Percentiles rank a stretch among this genome's conserved stretches.
These are phyloP conservation scores for Dysphania ambrosioides DNA, from an alignment of 148 eudicot species.

Conservation along the genomic window DNA sequence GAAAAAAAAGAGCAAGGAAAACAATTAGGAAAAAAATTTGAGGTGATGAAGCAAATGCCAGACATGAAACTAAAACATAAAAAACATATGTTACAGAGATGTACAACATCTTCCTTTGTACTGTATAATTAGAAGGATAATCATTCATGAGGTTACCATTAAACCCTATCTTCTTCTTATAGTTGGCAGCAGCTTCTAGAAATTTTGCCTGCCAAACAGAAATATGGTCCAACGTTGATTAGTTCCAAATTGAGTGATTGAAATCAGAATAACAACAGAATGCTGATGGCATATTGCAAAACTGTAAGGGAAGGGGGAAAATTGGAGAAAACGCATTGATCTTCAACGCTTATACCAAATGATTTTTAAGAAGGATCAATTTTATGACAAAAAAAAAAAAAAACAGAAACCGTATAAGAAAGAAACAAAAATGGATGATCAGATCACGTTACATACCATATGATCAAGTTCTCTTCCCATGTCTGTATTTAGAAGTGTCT, in stretches of 20 bases:
- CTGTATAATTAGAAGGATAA: neutral
- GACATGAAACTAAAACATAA: neutral
- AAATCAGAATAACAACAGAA: neutral
- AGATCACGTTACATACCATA: conserved; percentile 47
- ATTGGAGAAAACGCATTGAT: neutral
- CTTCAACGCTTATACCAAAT: neutral
- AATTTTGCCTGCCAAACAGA: conserved; percentile 68
- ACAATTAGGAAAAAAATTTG: neutral
- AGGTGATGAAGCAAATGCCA: neutral
- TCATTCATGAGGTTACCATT: conserved; percentile 49
- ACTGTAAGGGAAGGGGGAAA: neutral
- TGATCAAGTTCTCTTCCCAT: conserved; percentile 96
- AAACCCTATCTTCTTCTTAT: conserved; percentile 96
- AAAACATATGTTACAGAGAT: neutral
- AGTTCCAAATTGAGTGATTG: neutral
- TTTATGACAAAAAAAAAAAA: neutral
- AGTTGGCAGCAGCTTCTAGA: conserved; percentile 74
- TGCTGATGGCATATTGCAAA: neutral
- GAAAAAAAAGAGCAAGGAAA: conserved; percentile 7
- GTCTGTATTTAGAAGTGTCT: conserved; percentile 89
- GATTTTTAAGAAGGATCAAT: neutral
- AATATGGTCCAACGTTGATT: neutral
- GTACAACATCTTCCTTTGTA: neutral
- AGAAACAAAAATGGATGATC: neutral
- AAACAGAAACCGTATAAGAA: neutral